These are phyloP conservation scores for Protomyces inundatus DNA, from an alignment of 1,139 yeast genomes.

Conservation along the genomic window DNA sequence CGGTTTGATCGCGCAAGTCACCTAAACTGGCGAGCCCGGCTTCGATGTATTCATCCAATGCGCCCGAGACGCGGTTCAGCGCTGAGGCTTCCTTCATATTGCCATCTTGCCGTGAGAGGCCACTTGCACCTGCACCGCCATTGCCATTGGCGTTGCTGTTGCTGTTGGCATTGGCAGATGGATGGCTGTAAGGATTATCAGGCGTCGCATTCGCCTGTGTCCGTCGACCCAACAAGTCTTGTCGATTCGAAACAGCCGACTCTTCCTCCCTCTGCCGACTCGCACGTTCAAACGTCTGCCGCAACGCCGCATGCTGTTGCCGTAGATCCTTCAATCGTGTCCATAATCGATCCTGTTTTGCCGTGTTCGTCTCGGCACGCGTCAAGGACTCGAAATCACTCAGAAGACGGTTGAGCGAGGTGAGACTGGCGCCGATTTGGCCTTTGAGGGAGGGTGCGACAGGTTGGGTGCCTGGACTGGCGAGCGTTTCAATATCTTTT, in stretches of 20 bases:
- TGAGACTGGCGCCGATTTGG: conserved; percentile 8
- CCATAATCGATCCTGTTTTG: conserved; percentile 3
- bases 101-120: conserved; percentile 23
- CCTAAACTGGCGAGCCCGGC: conserved; percentile 84
- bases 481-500: conserved; percentile 13
- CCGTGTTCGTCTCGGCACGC: conserved; percentile 8
- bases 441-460: neutral
- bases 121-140: neutral
- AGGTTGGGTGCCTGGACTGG: neutral
- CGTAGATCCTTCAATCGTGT: conserved; percentile 5
- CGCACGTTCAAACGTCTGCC: conserved; percentile 1
- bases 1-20: conserved; percentile 80
- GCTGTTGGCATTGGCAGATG: neutral
- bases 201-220: conserved; percentile 22
- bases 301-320: conserved; percentile 2
- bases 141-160: neutral
- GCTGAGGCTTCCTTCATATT: conserved; percentile 43
- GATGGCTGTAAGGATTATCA: conserved; percentile 10
- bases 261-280: conserved; percentile 9
- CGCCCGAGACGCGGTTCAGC: conserved; percentile 67
- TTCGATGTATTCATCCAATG: conserved; percentile 81
- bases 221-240: conserved; percentile 20
- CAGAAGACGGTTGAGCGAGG: neutral
- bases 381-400: conserved; percentile 8
- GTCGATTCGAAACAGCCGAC: conserved; percentile 2